Conservation (phyloP, 371 early-diverging fungal species). For the Dinochytrium kinnereticum region DNA sequence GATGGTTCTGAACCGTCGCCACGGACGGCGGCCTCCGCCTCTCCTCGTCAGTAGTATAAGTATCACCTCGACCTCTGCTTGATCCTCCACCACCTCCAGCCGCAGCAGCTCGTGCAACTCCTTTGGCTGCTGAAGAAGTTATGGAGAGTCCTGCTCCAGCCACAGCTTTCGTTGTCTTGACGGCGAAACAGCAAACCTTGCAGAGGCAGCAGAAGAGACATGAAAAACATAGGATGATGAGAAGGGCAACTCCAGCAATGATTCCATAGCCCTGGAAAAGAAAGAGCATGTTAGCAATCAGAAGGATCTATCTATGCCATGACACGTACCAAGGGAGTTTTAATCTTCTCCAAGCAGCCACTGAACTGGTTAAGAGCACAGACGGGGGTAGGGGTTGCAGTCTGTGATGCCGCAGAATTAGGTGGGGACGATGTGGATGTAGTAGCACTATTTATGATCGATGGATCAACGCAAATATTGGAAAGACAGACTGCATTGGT, state of each 20-base stretch:
- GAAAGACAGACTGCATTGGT: not conserved
- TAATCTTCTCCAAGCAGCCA: slow-evolving; percentile 12
- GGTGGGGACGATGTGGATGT: not conserved
- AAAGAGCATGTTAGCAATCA: not conserved
- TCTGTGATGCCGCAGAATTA: not conserved
- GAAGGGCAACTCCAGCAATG: slow-evolving; percentile 2
- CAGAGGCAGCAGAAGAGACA: slow-evolving; percentile 10
- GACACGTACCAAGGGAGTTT: not conserved
- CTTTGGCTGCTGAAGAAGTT: slow-evolving; percentile 3
- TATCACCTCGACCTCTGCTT: not conserved
- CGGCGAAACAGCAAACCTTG: slow-evolving; percentile 14
- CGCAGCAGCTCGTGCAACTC: slow-evolving; percentile 1
- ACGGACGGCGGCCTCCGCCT: not conserved
- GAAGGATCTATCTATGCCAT: too few species aligned
- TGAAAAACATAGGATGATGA: slow-evolving; percentile 13
- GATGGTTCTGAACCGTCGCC: not conserved
- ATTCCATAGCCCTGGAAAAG: not conserved
- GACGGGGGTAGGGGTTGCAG: not conserved
- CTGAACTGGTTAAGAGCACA: not conserved
- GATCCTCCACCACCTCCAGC: not conserved
- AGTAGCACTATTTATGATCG: not conserved
- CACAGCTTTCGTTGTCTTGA: not conserved
- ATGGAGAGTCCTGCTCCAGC: slow-evolving; percentile 11
- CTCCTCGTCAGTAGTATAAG: not conserved
- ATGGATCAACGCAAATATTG: not conserved